Evolutionary conservation across 2,329 filamentous ascomycete genomes (phyloP).

Genomic region (Gaeumannomyces sp.): DNA sequence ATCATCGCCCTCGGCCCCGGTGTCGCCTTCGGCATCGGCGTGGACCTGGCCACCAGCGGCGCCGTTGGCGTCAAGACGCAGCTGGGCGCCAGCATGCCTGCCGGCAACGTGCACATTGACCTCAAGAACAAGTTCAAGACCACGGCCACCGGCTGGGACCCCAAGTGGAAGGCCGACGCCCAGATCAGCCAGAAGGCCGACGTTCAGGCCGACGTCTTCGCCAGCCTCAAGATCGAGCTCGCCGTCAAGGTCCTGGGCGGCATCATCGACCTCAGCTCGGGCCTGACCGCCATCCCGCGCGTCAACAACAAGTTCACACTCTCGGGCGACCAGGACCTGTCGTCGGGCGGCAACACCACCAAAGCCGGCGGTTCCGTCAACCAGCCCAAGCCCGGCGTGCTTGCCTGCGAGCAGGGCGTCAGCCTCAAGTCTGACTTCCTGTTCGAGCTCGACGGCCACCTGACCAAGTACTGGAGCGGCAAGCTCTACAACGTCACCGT

Average conservation of each 20-base stretch:
- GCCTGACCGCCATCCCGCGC: slow-evolving; percentile 21
- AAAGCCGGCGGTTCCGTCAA: slow-evolving; percentile 1
- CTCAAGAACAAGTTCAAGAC: slow-evolving; percentile 20
- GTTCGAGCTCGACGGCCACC: slow-evolving; percentile 20
- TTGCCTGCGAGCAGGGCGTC: slow-evolving; percentile 20
- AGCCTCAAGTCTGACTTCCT: slow-evolving; percentile 21
- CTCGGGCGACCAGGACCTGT: slow-evolving; percentile 15
- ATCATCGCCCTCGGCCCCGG: slow-evolving; percentile 24
- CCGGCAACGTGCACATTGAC: slow-evolving; percentile 21
- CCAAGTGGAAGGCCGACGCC: slow-evolving; percentile 15
- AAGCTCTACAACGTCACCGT: slow-evolving; percentile 21
- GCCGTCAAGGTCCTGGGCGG: slow-evolving; percentile 21
- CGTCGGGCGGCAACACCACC: slow-evolving; percentile 12
- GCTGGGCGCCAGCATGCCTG: slow-evolving; percentile 2
- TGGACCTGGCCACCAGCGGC: slow-evolving; percentile 3
- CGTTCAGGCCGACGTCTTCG: slow-evolving; percentile 19
- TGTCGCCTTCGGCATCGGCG: slow-evolving; percentile 6
- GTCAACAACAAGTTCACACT: slow-evolving; percentile 22
- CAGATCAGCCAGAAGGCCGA: slow-evolving; percentile 18
- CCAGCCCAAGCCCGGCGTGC: background rate
- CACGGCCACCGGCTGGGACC: slow-evolving; percentile 16
- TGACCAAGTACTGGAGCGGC: slow-evolving; percentile 22
- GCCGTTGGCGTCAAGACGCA: slow-evolving; percentile 4
- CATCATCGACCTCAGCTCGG: slow-evolving; percentile 20
- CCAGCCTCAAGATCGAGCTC: slow-evolving; percentile 17